A percentile compares a stretch with the other conserved stretches of the same genome.
phyloP scores from a whole-genome alignment of 345 rosid species.

The Moricandia moricandioides region DNA sequence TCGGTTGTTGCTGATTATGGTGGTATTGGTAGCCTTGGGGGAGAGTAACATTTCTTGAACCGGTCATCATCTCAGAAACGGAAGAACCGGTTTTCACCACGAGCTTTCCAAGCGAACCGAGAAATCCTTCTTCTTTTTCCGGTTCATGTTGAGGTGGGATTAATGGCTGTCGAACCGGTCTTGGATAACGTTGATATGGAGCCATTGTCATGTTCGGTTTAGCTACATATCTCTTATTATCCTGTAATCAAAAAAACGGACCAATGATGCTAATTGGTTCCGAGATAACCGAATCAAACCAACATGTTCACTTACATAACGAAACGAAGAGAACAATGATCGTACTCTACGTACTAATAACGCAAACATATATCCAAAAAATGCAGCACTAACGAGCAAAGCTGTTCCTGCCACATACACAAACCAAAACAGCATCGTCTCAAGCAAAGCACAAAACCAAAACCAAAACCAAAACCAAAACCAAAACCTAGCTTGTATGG shows the following conservation, averaged over 20 bases:
- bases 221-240: conserved; percentile 46
- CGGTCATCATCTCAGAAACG: conserved; percentile 49
- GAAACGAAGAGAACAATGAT: conserved; percentile 56
- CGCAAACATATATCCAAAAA: conserved; percentile 91
- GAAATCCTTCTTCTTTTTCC: conserved; percentile 67
- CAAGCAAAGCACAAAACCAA: background rate
- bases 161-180: conserved; percentile 61
- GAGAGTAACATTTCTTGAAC: conserved; percentile 41
- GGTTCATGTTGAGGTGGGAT: conserved; percentile 69
- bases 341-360: conserved; percentile 68
- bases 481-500: background rate
- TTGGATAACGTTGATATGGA: conserved; percentile 58
- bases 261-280: background rate
- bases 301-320: conserved; percentile 42
- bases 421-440: conserved; percentile 1
- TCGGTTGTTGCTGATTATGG: conserved; percentile 26
- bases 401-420: conserved; percentile 54
- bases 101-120: conserved; percentile 70
- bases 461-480: background rate
- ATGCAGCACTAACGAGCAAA: conserved; percentile 68
- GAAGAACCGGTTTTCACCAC: conserved; percentile 68
- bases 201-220: conserved; percentile 49
- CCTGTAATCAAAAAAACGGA: conserved; percentile 4
- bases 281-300: background rate
- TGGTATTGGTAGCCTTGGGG: conserved; percentile 39